A percentile compares a stretch with the other conserved stretches of the same genome.
Conservation (phyloP, 2,329 filamentous ascomycete species). For the Metarhizium anisopliae region DNA sequence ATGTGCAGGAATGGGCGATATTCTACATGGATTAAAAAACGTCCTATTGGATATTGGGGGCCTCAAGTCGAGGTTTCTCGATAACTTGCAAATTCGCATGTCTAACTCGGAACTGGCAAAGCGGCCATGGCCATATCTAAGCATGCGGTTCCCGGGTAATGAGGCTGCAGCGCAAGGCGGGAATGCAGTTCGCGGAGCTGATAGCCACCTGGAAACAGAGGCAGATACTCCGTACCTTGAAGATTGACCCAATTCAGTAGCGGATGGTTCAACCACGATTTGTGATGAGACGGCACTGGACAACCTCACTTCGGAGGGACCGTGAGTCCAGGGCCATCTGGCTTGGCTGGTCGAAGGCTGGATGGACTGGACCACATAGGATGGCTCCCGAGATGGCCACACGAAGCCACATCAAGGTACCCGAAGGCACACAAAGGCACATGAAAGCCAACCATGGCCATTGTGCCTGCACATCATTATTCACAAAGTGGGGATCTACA, state of each 20-base stretch:
- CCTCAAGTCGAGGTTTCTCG: slow-evolving; percentile 10
- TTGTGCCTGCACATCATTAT: neutral
- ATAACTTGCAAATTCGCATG: slow-evolving; percentile 12
- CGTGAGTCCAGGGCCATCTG: no score
- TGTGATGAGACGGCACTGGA: no score
- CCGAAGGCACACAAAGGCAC: neutral
- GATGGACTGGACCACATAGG: neutral
- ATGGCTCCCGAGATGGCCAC: neutral
- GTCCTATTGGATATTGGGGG: slow-evolving; percentile 16
- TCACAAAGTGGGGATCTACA: neutral
- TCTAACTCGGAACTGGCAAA: slow-evolving; percentile 1
- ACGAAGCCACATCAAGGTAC: neutral
- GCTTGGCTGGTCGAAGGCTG: neutral
- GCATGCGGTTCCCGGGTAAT: neutral
- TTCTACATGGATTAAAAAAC: slow-evolving; percentile 1
- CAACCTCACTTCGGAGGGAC: no score
- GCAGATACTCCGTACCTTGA: no score
- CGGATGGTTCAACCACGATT: no score
- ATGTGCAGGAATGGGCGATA: no score
- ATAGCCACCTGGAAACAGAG: neutral
- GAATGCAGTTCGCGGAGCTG: neutral
- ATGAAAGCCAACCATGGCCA: neutral
- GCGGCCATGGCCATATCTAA: neutral
- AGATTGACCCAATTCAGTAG: no score
- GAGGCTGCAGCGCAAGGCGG: neutral